Conservation (phyloP, 805 yeast species). For the Yarrowia sp. region DNA sequence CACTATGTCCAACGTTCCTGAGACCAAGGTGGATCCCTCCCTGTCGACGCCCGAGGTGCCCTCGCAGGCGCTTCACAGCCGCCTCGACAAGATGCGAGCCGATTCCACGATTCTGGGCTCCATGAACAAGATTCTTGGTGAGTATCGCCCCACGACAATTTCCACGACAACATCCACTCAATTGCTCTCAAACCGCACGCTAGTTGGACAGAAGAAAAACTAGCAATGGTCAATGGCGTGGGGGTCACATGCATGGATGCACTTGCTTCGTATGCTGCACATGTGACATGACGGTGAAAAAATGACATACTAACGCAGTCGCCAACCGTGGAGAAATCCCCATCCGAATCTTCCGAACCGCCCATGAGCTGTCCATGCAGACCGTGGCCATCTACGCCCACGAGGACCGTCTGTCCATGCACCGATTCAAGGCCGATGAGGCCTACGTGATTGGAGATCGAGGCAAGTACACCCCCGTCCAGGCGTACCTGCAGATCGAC, state of each 20-base stretch:
- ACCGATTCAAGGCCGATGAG: conserved; percentile 90
- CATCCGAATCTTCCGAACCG: conserved; percentile 76
- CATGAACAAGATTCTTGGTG: conserved; percentile 48
- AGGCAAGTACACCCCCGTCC: conserved; percentile 92
- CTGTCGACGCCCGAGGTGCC: conserved; percentile 26
- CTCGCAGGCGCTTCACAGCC: conserved; percentile 10
- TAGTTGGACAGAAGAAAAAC: neutral
- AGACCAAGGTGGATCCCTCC: conserved; percentile 26
- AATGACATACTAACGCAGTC: conserved; percentile 33
- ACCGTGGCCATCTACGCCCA: conserved; percentile 96
- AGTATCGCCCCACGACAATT: conserved; percentile 24
- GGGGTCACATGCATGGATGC: conserved; percentile 9
- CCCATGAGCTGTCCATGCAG: conserved; percentile 95
- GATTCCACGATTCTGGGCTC: conserved; percentile 48
- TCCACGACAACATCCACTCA: conserved; percentile 10
- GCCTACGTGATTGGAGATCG: conserved; percentile 86
- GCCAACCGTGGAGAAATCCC: conserved; percentile 45
- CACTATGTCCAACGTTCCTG: conserved; percentile 25
- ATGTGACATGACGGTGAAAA: neutral
- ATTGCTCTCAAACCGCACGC: conserved; percentile 23
- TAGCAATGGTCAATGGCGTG: too few species aligned
- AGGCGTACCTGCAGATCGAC: conserved; percentile 92
- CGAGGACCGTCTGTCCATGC: conserved; percentile 93
- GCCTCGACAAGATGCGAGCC: conserved; percentile 41
- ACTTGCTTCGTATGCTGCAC: neutral